These are phyloP conservation scores for Paramecium biaurelia DNA, from an alignment of 73 alveolate species.

Conservation along the genomic window DNA sequence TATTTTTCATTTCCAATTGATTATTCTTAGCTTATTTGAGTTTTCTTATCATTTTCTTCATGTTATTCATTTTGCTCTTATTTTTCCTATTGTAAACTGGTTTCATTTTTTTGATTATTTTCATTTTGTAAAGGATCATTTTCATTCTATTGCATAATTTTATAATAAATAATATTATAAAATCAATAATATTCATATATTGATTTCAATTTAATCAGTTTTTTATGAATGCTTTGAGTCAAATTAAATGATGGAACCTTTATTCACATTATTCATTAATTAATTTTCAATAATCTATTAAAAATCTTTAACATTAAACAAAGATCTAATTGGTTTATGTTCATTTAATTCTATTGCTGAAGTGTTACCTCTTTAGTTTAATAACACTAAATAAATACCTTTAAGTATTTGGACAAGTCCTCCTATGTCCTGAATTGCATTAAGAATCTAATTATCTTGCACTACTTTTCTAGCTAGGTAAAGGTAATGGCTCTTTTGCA, in stretches of 20 bases:
- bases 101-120: neutral
- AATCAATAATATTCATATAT: neutral
- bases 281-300: neutral
- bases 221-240: constrained; percentile 12
- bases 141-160: neutral
- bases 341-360: neutral
- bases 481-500: neutral
- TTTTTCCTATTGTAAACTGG: neutral
- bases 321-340: constrained; percentile 15
- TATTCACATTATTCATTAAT: neutral
- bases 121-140: neutral
- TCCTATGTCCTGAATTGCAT: neutral
- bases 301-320: constrained; percentile 19
- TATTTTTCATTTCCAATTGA: neutral
- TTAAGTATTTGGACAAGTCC: constrained; percentile 3
- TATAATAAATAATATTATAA: neutral
- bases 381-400: neutral
- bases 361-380: neutral
- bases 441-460: neutral
- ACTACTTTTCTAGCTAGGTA: constrained; percentile 9
- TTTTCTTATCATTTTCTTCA: neutral
- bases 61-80: neutral
- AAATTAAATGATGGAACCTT: constrained; percentile 17
- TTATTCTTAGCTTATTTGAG: neutral
- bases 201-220: constrained; percentile 15